A percentile compares a stretch with the other conserved stretches of the same genome.
phyloP scores from a whole-genome alignment of 2,329 filamentous ascomycete species.

The Atkinsonella texensis region DNA sequence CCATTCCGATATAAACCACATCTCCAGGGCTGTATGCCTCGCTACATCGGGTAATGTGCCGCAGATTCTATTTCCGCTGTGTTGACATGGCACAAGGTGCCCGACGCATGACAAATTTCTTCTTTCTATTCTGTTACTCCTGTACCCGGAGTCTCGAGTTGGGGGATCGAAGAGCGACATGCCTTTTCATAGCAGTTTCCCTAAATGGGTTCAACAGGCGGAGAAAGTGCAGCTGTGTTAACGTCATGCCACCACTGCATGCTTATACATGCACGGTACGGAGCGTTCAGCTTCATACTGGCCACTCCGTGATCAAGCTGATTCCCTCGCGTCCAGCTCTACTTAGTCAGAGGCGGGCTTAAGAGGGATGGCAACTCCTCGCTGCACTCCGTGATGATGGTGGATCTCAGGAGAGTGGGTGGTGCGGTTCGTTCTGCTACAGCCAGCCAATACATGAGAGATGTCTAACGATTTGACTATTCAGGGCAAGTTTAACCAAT shows the following conservation, averaged over 20 bases:
- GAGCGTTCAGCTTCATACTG: neutral
- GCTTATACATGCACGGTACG: neutral
- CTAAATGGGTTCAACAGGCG: too few species aligned
- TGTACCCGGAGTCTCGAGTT: too few species aligned
- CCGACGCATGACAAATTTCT: too few species aligned
- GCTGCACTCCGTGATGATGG: too few species aligned
- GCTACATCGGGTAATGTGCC: neutral
- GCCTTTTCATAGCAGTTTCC: too few species aligned
- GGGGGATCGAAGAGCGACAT: too few species aligned
- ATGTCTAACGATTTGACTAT: neutral
- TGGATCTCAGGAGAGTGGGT: too few species aligned
- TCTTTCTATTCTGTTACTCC: too few species aligned
- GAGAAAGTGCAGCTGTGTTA: neutral
- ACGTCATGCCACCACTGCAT: neutral
- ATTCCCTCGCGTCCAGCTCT: neutral
- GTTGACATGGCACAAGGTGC: neutral
- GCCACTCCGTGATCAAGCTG: neutral
- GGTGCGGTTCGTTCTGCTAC: too few species aligned
- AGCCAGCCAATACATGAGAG: neutral
- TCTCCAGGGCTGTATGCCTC: neutral
- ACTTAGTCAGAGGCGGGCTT: neutral
- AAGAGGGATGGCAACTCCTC: neutral
- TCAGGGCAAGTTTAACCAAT: neutral
- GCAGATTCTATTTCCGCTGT: neutral
- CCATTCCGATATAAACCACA: neutral